A percentile compares a stretch with the other conserved stretches of the same genome.
Conservation (phyloP, 2,329 filamentous ascomycete species). For the Cladosporium sp. region DNA sequence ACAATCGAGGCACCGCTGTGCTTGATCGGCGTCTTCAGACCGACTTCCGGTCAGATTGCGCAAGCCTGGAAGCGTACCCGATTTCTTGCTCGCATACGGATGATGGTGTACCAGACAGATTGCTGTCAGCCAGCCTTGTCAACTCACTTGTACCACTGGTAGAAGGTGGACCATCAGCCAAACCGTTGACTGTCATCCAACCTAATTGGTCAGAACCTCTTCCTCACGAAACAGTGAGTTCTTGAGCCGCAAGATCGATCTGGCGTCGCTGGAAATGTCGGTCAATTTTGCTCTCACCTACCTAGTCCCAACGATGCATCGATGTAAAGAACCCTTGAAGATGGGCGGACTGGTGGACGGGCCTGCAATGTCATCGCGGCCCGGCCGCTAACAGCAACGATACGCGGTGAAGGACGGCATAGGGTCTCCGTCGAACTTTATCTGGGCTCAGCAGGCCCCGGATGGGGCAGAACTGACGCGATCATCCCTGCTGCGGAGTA, state of each 20-base stretch:
- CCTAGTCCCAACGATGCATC: not conserved
- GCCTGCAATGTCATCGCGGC: slow-evolving; percentile 7
- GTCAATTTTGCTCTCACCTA: not conserved
- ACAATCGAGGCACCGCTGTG: not conserved
- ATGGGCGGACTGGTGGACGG: not conserved
- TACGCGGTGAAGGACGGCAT: not conserved
- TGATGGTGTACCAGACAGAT: not conserved
- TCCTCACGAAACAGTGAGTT: no score
- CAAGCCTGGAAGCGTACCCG: not conserved
- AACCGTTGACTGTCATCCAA: not conserved
- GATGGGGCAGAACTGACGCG: not conserved
- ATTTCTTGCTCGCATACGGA: not conserved
- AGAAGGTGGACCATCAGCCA: not conserved
- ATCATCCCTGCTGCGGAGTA: not conserved
- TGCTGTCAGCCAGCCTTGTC: not conserved
- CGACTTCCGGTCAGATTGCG: not conserved
- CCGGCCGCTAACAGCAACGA: slow-evolving; percentile 1
- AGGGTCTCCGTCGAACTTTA: slow-evolving; percentile 1
- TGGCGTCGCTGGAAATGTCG: not conserved
- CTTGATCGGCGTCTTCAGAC: not conserved
- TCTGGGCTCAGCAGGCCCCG: not conserved
- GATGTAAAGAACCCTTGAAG: not conserved
- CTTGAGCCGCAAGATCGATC: no score
- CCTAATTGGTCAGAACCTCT: not conserved
- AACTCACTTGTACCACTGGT: not conserved